Conservation (phyloP, 2,329 filamentous ascomycete species). For the Didymella arachidicola region DNA sequence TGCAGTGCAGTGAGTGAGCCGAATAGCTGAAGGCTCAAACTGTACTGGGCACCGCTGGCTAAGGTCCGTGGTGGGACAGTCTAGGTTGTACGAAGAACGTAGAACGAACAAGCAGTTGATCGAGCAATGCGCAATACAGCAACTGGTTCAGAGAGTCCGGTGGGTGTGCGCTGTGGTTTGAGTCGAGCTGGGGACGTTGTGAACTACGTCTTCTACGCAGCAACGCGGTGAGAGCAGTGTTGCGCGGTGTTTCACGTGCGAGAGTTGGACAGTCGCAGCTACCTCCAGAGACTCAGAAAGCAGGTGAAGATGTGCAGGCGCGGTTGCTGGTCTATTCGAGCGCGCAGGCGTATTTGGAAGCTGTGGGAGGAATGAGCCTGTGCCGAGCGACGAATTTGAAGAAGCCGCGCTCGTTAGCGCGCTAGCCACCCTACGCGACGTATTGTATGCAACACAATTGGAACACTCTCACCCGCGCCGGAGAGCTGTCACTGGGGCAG, state of each 20-base stretch:
- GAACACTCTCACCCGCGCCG: conserved; percentile 3
- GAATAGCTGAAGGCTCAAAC: conserved; percentile 35
- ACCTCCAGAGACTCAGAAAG: conserved; percentile 31
- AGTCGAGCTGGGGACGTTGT: conserved; percentile 29
- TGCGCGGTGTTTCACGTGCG: conserved; percentile 33
- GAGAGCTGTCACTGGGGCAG: background rate
- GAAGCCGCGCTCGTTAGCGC: conserved; percentile 10
- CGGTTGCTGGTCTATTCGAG: conserved; percentile 33
- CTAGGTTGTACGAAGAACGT: conserved; percentile 40
- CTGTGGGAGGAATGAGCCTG: conserved; percentile 14
- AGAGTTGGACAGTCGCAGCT: conserved; percentile 29
- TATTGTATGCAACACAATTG: no score
- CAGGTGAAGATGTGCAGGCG: conserved; percentile 30
- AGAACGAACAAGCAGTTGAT: conserved; percentile 35
- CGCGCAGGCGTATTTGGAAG: conserved; percentile 30
- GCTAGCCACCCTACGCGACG: conserved; percentile 22
- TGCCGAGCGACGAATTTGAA: conserved; percentile 27
- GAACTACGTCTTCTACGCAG: conserved; percentile 34
- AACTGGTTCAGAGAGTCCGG: conserved; percentile 26
- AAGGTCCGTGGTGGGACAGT: conserved; percentile 32
- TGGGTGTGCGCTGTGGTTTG: conserved; percentile 31
- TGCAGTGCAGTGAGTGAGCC: conserved; percentile 25
- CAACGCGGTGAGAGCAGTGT: conserved; percentile 29
- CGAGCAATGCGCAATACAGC: conserved; percentile 29
- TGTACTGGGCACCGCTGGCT: conserved; percentile 38